A percentile compares a stretch with the other conserved stretches of the same genome.
Conservation (phyloP, 805 yeast genomes). For the Zygosaccharomyces bisporus region DNA sequence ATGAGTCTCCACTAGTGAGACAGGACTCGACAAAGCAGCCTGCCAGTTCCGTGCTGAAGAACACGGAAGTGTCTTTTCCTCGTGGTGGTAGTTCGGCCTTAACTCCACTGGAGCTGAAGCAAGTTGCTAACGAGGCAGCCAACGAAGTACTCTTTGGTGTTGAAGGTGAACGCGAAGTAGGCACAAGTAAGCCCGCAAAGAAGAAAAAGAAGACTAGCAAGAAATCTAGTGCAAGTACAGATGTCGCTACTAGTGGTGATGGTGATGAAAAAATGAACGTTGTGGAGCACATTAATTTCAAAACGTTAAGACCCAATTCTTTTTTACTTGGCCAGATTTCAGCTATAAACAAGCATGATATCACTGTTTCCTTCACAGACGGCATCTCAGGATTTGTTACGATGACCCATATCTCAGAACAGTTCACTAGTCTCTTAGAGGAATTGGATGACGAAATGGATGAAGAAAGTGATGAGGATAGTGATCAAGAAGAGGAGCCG, state of each 20-base stretch:
- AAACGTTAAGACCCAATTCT: constrained; percentile 66
- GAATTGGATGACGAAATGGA: constrained; percentile 49
- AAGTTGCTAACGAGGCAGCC: constrained; percentile 88
- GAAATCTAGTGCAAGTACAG: constrained; percentile 19
- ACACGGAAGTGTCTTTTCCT: constrained; percentile 58
- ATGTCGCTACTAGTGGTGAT: constrained; percentile 31
- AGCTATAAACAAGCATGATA: constrained; percentile 55
- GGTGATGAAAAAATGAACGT: constrained; percentile 38
- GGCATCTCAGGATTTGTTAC: constrained; percentile 76
- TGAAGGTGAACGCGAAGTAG: constrained; percentile 15
- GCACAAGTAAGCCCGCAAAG: constrained; percentile 38
- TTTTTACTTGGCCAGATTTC: constrained; percentile 72
- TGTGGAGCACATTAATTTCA: constrained; percentile 60
- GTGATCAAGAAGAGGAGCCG: constrained; percentile 31
- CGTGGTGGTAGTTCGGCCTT: constrained; percentile 92
- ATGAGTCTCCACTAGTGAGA: constrained; percentile 42
- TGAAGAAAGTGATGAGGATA: constrained; percentile 37
- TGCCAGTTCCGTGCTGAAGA: constrained; percentile 36
- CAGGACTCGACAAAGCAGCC: constrained; percentile 41
- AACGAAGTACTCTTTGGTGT: constrained; percentile 73
- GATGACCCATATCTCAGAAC: constrained; percentile 65
- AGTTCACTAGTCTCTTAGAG: constrained; percentile 55
- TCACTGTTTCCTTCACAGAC: constrained; percentile 73
- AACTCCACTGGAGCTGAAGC: constrained; percentile 86
- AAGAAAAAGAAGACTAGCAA: constrained; percentile 40